Conservation (phyloP, 352 stramenopile species). For the Thalassiosira livingstoniorum region DNA sequence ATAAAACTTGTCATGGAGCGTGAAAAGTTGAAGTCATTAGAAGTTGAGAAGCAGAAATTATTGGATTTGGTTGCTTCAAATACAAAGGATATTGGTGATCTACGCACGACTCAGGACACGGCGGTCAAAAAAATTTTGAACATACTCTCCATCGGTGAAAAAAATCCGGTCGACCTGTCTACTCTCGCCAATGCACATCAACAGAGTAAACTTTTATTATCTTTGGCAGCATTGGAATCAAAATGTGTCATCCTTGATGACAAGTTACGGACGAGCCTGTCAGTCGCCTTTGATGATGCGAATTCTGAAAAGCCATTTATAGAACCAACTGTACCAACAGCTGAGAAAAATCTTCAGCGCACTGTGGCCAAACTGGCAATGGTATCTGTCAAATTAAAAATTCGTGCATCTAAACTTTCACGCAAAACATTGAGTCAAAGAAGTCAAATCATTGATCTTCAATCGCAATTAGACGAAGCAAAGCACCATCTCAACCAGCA, state of each 20-base stretch:
- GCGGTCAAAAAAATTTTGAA: no score
- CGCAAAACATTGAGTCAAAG: not conserved
- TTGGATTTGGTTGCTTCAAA: no score
- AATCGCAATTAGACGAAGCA: not conserved
- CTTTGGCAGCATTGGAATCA: constrained; percentile 6
- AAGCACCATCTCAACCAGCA: not conserved
- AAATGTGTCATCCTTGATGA: not conserved
- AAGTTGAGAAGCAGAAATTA: no score
- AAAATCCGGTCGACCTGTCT: no score
- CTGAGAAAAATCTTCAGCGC: not conserved
- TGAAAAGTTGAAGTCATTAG: no score
- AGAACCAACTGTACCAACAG: no score
- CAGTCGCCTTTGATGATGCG: not conserved
- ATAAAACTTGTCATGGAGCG: not conserved
- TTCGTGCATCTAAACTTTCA: not conserved
- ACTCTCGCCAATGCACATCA: no score
- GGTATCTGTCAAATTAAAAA: constrained; percentile 6
- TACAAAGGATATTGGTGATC: no score
- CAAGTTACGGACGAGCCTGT: not conserved
- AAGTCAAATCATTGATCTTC: not conserved
- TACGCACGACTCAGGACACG: no score
- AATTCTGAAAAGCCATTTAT: not conserved
- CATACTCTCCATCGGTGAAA: no score
- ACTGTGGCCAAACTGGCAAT: not conserved
- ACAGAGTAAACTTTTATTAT: no score